Base-by-base conservation (phyloP, 345 rosid genomes). In the Linum usitatissimum region DNA sequence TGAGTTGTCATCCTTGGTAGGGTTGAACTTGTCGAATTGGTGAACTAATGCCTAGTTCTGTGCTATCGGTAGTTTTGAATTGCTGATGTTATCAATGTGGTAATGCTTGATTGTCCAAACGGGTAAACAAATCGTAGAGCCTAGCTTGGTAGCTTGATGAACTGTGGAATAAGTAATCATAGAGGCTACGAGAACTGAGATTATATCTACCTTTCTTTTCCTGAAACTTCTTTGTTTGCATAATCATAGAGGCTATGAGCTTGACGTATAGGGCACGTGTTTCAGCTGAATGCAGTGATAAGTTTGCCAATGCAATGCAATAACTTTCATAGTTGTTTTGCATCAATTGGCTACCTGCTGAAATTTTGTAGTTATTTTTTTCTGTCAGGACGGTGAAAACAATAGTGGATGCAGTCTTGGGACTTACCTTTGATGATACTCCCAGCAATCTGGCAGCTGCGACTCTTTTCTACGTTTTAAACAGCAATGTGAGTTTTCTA, bases 391-490 rank as follows among this genome's bases (percentile, higher is more conserved):
- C 74, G 71, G 84, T 76, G 6, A 83, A 86, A 72, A 77, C 87
- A 28, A 84, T 90, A 77, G 49, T 84, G 17, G 88, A 87, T 81
- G 93, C 91, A 66, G 70, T 87, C 68, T 71, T 87, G 80, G 90
- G 77, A 73, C 91, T 93, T 66, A 78, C 76, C 77, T 78, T 87
- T 57, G 99, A 90, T 48, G 99, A 93, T 64, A 59, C 71, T 53
- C 75, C 82, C 19, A 87, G 96, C 79, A 87, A 87, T 77, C 82
- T 87, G 63, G 99, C 96, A 68, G 91, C 90, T 65, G 93, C 83
- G 17, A 75, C 88, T 30, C 83, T 90, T 70, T 85, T 90, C 77
- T 86, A 80, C 68, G 68, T 80, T 62, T 75, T 90, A 77, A 90
- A 83, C 19, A 71, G 74, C 71, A 94, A 93, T 64, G 99, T 93